These are phyloP conservation scores for Eruca vesicaria DNA, from an alignment of 441 rosid genomes.

Conservation along the genomic window DNA sequence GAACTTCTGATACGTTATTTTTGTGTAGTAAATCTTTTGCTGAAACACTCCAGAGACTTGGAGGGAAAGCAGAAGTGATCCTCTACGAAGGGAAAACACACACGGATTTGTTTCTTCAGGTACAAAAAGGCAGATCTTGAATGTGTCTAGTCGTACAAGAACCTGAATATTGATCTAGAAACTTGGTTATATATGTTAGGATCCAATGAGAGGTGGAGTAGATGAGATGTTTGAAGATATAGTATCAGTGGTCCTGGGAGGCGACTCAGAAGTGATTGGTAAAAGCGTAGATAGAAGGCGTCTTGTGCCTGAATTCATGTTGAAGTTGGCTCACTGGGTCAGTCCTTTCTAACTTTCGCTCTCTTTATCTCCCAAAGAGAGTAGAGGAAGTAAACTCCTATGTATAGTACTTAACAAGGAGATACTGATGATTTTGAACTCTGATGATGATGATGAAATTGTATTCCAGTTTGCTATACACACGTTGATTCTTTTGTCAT, in stretches of 20 bases:
- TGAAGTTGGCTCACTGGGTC: slow-evolving; percentile 72
- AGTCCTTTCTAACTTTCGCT: slow-evolving; percentile 81
- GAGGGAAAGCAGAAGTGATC: slow-evolving; percentile 70
- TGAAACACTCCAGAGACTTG: slow-evolving; percentile 65
- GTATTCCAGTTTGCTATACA: slow-evolving; percentile 30
- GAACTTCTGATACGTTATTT: slow-evolving; percentile 7
- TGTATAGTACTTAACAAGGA: slow-evolving; percentile 25
- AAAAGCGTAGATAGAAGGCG: slow-evolving; percentile 69
- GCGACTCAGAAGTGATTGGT: slow-evolving; percentile 50
- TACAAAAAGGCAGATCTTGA: slow-evolving; percentile 13
- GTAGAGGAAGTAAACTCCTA: background rate
- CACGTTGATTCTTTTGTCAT: too few species aligned
- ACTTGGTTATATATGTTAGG: slow-evolving; percentile 47
- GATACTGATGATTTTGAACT: too few species aligned
- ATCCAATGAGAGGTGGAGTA: slow-evolving; percentile 96
- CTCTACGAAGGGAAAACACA: slow-evolving; percentile 88
- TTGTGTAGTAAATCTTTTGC: slow-evolving; percentile 72
- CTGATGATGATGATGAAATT: slow-evolving; percentile 1
- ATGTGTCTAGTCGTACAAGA: background rate
- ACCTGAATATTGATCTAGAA: slow-evolving; percentile 9
- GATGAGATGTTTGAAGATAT: slow-evolving; percentile 87
- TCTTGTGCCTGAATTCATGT: slow-evolving; percentile 92
- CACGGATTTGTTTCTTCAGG: slow-evolving; percentile 99
- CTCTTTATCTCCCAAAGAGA: too few species aligned
- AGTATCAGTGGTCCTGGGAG: slow-evolving; percentile 61